Evolutionary conservation across 371 early-diverging fungal species (phyloP), one percentile per base, ranked within the genome.

Genomic region (Catenaria anguillulae): DNA sequence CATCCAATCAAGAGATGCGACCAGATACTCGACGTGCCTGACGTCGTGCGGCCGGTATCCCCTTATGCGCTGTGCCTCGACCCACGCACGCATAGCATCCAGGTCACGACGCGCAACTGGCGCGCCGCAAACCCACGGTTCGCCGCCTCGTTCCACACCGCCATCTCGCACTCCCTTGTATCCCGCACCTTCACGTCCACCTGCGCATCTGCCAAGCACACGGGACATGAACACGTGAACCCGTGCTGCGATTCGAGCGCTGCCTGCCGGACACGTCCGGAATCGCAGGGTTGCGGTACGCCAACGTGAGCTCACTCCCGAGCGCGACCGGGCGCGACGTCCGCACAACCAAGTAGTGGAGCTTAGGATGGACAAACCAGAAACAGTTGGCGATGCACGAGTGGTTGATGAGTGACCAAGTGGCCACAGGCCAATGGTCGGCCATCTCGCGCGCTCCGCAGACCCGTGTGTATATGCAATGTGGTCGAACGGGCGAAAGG

Each of bases 391-490:
- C 17, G 33, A 0, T 29, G 52, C 52, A 52, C 52, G 52, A 15
- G 31, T 31, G 52, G 26, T 26, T 29, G 4, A 31, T 4, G 52
- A 31, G 12, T n/a, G n/a, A n/a, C n/a, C n/a, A n/a, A 8, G 52
- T 12, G 19, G 31, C 19, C 33, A 31, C 13, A 8, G 33, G 15
- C 31, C 52, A 52, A 15, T 17, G 26, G 10, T 17, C 52, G 19
- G 29, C 12, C 2, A 8, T 26, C 17, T 61, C 61, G 24, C 63
- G 60, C 29, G 56, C 12, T 2, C 13, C 35, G 42, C 60, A 61
- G 43, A n/a, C n/a, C 58, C 67, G 69, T 56, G 63, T 54, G 54
- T 71, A 70, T 24, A n/a, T 13, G 31, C 35, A 19, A 55, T 19
- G 29, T 55, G 35, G 31, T 35, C 55, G 17, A 31, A 55, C 0